phyloP scores from a whole-genome alignment of 352 stramenopile species.

The Phytophthora multivora region DNA sequence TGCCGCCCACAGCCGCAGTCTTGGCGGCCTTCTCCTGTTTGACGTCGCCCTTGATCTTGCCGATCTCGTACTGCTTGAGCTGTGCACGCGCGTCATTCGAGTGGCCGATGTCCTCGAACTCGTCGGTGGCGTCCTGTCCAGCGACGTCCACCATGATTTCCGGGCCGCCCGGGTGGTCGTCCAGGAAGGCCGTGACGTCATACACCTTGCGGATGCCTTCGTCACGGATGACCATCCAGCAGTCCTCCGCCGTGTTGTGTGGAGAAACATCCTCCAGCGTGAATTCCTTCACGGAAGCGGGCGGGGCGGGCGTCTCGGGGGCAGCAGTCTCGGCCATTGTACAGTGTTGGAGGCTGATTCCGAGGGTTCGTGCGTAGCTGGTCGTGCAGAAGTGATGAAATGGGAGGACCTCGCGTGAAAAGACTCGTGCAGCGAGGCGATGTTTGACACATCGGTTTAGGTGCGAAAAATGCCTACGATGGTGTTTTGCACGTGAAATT shows the following conservation, averaged over 20 bases:
- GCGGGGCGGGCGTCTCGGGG: slow-evolving; percentile 15
- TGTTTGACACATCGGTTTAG: background rate
- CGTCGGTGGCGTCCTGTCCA: slow-evolving; percentile 91
- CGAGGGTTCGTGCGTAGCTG: slow-evolving; percentile 25
- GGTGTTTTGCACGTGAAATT: background rate
- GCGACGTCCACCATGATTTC: slow-evolving; percentile 97
- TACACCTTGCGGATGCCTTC: slow-evolving; percentile 93
- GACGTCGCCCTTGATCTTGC: slow-evolving; percentile 84
- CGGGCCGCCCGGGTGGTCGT: slow-evolving; percentile 98
- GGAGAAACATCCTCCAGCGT: slow-evolving; percentile 93
- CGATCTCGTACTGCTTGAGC: slow-evolving; percentile 93
- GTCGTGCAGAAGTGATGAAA: slow-evolving; percentile 44
- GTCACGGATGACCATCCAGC: slow-evolving; percentile 85
- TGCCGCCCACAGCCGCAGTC: slow-evolving; percentile 11
- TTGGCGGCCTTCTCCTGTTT: slow-evolving; percentile 41
- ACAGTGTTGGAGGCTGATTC: slow-evolving; percentile 6
- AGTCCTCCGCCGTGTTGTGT: slow-evolving; percentile 82
- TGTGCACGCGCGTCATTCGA: slow-evolving; percentile 95
- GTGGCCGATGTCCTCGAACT: slow-evolving; percentile 98
- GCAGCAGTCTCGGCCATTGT: slow-evolving; percentile 28
- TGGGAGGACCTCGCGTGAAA: slow-evolving; percentile 11
- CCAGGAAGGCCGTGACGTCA: slow-evolving; percentile 97
- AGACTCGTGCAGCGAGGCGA: background rate
- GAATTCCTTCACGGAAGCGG: slow-evolving; percentile 76
- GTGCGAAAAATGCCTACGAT: background rate